Conservation (phyloP, 192 early-diverging fungal genomes). For the Pilaira anomala region DNA sequence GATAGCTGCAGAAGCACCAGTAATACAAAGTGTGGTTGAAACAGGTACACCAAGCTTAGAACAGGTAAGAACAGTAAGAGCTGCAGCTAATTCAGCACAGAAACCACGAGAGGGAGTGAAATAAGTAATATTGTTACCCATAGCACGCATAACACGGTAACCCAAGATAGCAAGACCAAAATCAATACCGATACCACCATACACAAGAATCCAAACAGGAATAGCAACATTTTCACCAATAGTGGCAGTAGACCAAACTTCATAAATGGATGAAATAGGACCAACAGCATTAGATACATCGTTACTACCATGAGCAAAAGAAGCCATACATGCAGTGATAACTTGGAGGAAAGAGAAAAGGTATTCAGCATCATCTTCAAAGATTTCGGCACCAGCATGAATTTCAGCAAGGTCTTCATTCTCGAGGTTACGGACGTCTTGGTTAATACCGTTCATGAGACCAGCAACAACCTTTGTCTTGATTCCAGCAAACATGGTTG, state of each 20-base stretch:
- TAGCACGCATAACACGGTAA: conserved; percentile 70
- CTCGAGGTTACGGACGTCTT: conserved; percentile 52
- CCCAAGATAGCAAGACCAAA: conserved; percentile 73
- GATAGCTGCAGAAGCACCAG: conserved; percentile 70
- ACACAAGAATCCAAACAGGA: conserved; percentile 72
- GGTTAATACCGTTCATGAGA: conserved; percentile 40
- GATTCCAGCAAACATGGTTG: conserved; percentile 21
- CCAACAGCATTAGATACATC: conserved; percentile 86
- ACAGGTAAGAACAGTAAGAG: conserved; percentile 76
- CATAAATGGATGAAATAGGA: conserved; percentile 72
- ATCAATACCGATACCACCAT: conserved; percentile 73
- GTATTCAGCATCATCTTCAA: conserved; percentile 71
- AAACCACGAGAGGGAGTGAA: conserved; percentile 80
- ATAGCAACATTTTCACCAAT: conserved; percentile 57
- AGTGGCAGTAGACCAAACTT: conserved; percentile 57
- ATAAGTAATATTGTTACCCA: conserved; percentile 84
- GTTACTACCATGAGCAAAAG: conserved; percentile 84
- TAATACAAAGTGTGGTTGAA: conserved; percentile 82
- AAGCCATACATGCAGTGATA: conserved; percentile 76
- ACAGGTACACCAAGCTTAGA: conserved; percentile 77
- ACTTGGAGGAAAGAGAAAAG: conserved; percentile 83
- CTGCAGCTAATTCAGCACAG: conserved; percentile 72
- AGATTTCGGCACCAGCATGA: conserved; percentile 64
- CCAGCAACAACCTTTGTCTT: conserved; percentile 2
- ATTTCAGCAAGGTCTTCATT: conserved; percentile 46